These are phyloP conservation scores for Santalum album DNA, from an alignment of 164 flowering plant genomes.

Conservation along the genomic window DNA sequence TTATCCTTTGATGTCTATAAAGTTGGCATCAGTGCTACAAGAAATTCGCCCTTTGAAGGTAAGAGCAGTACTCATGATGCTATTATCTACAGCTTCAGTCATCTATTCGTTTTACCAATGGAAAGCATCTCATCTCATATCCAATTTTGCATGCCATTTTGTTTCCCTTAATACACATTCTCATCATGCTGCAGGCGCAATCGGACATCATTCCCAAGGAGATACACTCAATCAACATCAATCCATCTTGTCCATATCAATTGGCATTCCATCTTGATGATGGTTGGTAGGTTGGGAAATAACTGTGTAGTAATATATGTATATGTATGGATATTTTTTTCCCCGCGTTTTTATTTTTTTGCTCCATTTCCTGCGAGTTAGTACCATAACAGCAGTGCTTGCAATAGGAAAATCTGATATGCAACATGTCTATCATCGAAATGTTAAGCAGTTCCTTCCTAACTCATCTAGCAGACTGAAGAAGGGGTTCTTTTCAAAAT, in stretches of 20 bases:
- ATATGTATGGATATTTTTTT: background rate
- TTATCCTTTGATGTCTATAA: conserved; percentile 52
- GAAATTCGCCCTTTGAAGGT: conserved; percentile 76
- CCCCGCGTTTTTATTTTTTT: background rate
- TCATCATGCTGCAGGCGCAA: conserved; percentile 57
- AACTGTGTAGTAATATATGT: background rate
- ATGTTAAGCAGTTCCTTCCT: no score
- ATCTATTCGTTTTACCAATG: background rate
- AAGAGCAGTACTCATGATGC: conserved; percentile 3
- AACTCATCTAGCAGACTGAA: no score
- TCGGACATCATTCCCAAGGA: conserved; percentile 56
- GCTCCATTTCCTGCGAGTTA: no score
- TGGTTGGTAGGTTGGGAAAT: conserved; percentile 67
- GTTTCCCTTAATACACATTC: background rate
- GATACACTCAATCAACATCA: conserved; percentile 64
- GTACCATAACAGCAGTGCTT: no score
- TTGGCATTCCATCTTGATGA: conserved; percentile 91
- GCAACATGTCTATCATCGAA: no score
- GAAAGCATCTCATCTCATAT: no score
- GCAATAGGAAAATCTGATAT: no score
- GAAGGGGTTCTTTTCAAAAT: no score
- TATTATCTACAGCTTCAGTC: background rate
- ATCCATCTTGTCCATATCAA: conserved; percentile 78
- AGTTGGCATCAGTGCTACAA: conserved; percentile 52
- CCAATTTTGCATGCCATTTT: background rate